These are phyloP conservation scores for Aspergillus proliferans DNA, from an alignment of 2,329 filamentous ascomycete species.

Conservation along the genomic window DNA sequence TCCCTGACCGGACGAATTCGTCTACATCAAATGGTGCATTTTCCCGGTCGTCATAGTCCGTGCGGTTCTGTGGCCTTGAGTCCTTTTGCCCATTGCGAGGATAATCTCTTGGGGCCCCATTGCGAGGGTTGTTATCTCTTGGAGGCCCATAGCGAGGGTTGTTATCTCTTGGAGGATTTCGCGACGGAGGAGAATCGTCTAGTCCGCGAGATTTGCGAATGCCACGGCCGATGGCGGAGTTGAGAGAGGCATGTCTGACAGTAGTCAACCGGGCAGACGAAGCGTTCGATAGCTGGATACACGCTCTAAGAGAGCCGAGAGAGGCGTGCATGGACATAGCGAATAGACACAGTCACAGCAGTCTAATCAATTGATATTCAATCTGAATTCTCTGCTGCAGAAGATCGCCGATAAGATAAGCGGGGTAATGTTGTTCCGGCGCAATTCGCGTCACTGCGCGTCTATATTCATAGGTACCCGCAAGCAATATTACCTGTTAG, in stretches of 20 bases:
- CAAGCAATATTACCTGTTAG: constrained; percentile 6
- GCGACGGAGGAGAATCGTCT: constrained; percentile 1
- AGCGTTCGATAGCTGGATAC: constrained; percentile 9
- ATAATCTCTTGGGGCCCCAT: too few relatives aligned
- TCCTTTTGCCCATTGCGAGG: constrained; percentile 1
- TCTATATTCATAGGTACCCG: constrained; percentile 1
- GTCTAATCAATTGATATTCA: background rate
- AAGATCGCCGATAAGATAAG: constrained; percentile 15
- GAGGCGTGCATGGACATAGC: constrained; percentile 6
- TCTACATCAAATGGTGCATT: constrained; percentile 19
- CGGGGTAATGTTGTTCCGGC: constrained; percentile 9
- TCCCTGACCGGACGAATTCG: constrained; percentile 27
- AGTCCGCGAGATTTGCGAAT: constrained; percentile 45
- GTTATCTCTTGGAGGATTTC: background rate
- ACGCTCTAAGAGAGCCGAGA: constrained; percentile 6
- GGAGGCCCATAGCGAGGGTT: background rate
- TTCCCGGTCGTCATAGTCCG: background rate
- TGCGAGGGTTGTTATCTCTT: background rate
- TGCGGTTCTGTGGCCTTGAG: background rate
- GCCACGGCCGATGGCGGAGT: constrained; percentile 63
- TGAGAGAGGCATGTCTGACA: constrained; percentile 51
- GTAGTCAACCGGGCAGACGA: constrained; percentile 8
- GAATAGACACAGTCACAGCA: background rate
- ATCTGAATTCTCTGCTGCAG: background rate
- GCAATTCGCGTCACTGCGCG: constrained; percentile 7